Evolutionary conservation across 306 rosid genomes (phyloP), one percentile per base, ranked within the genome.

Genomic region (Abrus pulchellus): DNA sequence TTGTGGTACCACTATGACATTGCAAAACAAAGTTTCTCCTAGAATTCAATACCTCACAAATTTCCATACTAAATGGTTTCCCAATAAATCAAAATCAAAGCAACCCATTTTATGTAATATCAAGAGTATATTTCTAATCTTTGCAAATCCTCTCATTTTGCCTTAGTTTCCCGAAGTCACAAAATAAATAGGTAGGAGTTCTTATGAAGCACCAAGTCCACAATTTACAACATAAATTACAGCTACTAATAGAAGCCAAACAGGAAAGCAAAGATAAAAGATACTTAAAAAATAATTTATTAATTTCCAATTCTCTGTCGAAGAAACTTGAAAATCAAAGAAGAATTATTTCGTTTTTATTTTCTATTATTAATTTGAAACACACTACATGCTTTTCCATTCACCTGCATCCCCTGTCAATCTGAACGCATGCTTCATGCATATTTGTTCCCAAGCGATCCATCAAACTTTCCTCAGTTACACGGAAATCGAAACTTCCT

Each of bases 361-460:
- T 33, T 63, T 63, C 53, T 12, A 49, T 48, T 32, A 61, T n/a
- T 57, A 20, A 41, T 56, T 38, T 13, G 44, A 61, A 56, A 80
- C 20, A 68, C 9, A 34, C 72, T 57, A 20, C n/a, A 33, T 12
- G 40, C 41, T 45, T 70, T 50, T 61, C n/a, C 10, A 5, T 75
- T 72, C 76, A 92, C 98, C 88, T 88, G 93, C 91, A 92, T 61
- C 83, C 88, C 59, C 83, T 86, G 86, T 88, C 90, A 68, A 92
- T 90, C 81, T 83, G 87, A 82, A 89, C 92, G 76, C 93, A 90
- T 56, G 91, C 84, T 70, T 89, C 86, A 75, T 88, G 91, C 90
- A 89, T 87, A 80, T 88, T 89, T 65, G 86, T 94, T 60, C 74
- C 78, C 65, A 89, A 60, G 67, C 89, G 89, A 33, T 94, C 92